These are phyloP conservation scores for Tricholoma flavovirens DNA, from an alignment of 768 basidiomycete species.

Conservation along the genomic window DNA sequence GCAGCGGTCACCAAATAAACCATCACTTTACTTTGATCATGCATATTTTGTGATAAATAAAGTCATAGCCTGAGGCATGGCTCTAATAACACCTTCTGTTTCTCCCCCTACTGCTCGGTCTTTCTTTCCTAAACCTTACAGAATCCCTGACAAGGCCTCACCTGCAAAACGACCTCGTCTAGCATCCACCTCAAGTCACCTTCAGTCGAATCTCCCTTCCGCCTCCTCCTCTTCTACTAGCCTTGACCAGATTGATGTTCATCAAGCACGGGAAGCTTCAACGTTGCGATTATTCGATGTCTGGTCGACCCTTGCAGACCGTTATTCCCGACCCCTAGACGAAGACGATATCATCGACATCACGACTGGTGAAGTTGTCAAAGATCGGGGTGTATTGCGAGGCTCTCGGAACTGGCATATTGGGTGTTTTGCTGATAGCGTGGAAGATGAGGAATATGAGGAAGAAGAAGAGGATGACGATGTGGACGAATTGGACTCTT, in stretches of 20 bases:
- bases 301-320: conserved; percentile 65
- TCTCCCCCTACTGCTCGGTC: conserved; percentile 39
- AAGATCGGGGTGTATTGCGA: conserved; percentile 65
- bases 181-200: conserved; percentile 36
- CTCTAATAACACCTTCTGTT: conserved; percentile 47
- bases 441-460: conserved; percentile 33
- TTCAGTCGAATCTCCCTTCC: conserved; percentile 22
- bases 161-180: conserved; percentile 47
- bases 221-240: conserved; percentile 30
- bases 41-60: too few species aligned
- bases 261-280: conserved; percentile 52
- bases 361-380: conserved; percentile 51
- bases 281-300: conserved; percentile 50
- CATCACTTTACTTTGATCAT: too few species aligned
- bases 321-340: conserved; percentile 60
- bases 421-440: conserved; percentile 42
- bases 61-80: too few species aligned
- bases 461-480: conserved; percentile 49
- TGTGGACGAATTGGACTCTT: conserved; percentile 53
- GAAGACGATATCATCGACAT: conserved; percentile 81
- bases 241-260: conserved; percentile 32
- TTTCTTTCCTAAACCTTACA: conserved; percentile 17
- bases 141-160: conserved; percentile 30
- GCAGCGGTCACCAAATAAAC: too few species aligned
- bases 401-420: conserved; percentile 38